phyloP scores from a whole-genome alignment of 2,329 filamentous ascomycete genomes.

The Botrytis deweyae region DNA sequence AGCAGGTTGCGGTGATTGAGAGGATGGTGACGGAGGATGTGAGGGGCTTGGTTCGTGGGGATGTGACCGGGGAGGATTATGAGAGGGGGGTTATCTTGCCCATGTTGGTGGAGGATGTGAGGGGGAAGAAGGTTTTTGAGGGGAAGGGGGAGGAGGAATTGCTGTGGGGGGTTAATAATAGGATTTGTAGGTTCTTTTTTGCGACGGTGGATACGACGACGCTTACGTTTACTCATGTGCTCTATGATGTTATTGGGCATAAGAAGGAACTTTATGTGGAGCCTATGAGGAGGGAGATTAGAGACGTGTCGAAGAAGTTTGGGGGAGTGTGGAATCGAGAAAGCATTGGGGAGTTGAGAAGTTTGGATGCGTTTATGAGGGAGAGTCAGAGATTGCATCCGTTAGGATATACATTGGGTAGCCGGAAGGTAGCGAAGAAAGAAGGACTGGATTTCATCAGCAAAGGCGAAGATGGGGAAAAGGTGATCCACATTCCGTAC shows the following conservation, averaged over 20 bases:
- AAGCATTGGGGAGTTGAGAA: constrained; percentile 6
- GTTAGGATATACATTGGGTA: constrained; percentile 15
- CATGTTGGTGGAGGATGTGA: constrained; percentile 2
- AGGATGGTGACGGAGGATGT: neutral
- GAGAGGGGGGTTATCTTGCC: neutral
- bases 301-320: constrained; percentile 1
- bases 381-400: constrained; percentile 18
- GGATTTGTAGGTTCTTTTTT: constrained; percentile 10
- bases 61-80: neutral
- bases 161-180: neutral
- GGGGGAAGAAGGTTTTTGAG: neutral
- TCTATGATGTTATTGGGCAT: constrained; percentile 17
- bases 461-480: neutral
- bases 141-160: neutral
- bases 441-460: neutral
- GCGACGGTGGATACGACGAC: constrained; percentile 17
- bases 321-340: constrained; percentile 5
- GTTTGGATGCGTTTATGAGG: constrained; percentile 15
- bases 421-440: constrained; percentile 9
- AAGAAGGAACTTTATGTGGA: neutral
- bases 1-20: neutral
- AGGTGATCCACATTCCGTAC: neutral
- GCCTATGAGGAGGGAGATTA: constrained; percentile 10
- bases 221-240: constrained; percentile 12
- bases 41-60: neutral